Evolutionary conservation across 73 alveolate species (phyloP).

Genomic region (Breviolum minutum): DNA sequence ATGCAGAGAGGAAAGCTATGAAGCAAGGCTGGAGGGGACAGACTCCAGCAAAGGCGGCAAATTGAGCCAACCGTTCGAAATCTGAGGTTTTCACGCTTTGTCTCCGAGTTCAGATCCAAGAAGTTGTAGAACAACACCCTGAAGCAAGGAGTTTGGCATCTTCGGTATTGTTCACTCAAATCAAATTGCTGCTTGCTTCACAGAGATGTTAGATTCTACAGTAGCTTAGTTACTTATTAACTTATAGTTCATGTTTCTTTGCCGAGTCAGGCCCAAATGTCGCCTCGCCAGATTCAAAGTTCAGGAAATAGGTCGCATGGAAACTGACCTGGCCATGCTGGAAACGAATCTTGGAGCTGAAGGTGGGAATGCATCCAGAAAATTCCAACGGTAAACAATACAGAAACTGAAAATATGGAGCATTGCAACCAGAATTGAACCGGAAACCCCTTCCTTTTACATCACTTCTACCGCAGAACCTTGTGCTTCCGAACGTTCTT

Average conservation of each 20-base stretch:
- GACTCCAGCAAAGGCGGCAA: no score
- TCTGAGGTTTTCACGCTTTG: constrained; percentile 43
- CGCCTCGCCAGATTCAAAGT: constrained; percentile 35
- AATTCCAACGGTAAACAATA: no score
- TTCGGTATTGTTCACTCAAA: background rate
- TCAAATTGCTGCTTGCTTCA: background rate
- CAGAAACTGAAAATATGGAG: no score
- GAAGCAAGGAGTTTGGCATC: background rate
- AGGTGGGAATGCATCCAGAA: no score
- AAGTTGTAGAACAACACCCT: constrained; percentile 48
- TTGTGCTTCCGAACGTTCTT: constrained; percentile 34
- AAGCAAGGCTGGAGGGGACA: no score
- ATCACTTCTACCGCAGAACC: background rate
- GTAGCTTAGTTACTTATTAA: background rate
- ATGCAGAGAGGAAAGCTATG: no score
- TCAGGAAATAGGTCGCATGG: constrained; percentile 85
- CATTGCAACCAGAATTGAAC: no score
- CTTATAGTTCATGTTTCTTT: no score
- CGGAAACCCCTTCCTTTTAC: background rate
- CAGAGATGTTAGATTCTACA: background rate
- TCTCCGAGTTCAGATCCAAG: constrained; percentile 68
- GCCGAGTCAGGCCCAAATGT: no score
- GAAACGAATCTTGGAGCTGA: no score
- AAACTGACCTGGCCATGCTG: constrained; percentile 50
- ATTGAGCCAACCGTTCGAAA: background rate